Conservation (phyloP, 1,139 yeast genomes). For the Entelexis paramagnoliae region DNA sequence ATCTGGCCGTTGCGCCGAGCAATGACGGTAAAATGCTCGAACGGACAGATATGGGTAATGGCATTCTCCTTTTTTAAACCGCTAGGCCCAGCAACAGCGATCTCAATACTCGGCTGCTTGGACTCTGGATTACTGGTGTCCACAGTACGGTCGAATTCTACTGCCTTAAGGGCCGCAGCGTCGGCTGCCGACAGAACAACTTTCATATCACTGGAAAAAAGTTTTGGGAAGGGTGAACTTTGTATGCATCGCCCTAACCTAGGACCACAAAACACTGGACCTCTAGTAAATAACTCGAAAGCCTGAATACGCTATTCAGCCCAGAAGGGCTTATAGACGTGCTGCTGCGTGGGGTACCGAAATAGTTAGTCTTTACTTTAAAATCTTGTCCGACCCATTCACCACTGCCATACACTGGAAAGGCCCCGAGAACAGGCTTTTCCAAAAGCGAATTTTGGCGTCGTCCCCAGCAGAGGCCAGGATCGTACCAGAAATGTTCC, state of each 20-base stretch:
- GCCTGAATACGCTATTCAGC: neutral
- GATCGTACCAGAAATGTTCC: slow-evolving; percentile 92
- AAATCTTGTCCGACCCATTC: slow-evolving; percentile 37
- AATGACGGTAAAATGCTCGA: slow-evolving; percentile 15
- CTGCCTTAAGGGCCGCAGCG: slow-evolving; percentile 29
- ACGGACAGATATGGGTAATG: slow-evolving; percentile 7
- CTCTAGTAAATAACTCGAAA: neutral
- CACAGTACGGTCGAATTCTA: slow-evolving; percentile 16
- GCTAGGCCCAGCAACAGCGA: slow-evolving; percentile 1
- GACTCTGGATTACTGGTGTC: slow-evolving; percentile 22
- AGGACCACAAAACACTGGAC: neutral
- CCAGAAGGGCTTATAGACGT: no score
- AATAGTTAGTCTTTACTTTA: slow-evolving; percentile 1
- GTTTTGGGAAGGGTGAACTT: neutral
- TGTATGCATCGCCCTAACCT: slow-evolving; percentile 1
- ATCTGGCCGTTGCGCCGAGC: slow-evolving; percentile 26
- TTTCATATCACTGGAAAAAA: slow-evolving; percentile 27
- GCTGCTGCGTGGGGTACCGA: no score
- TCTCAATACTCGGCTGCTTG: slow-evolving; percentile 11
- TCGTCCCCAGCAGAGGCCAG: slow-evolving; percentile 93
- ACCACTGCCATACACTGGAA: slow-evolving; percentile 90
- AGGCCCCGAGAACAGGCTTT: slow-evolving; percentile 70
- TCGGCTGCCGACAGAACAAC: slow-evolving; percentile 34
- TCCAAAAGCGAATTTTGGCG: slow-evolving; percentile 86
- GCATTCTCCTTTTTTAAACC: slow-evolving; percentile 10